Evolutionary conservation across 371 early-diverging fungal genomes (phyloP).

Genomic region (Batrachochytrium dendrobatidis): DNA sequence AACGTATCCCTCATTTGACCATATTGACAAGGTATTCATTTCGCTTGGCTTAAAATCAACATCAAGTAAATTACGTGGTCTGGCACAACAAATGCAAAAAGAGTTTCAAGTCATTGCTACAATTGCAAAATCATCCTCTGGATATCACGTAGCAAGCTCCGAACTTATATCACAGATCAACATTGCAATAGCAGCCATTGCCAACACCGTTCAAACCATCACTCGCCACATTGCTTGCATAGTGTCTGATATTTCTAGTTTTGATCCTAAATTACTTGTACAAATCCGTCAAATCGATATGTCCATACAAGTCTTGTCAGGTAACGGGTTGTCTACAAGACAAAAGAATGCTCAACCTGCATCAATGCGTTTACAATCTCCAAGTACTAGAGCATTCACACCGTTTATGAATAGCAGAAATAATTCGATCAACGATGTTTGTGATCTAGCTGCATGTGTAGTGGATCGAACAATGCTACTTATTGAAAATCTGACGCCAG

Average conservation of each 20-base stretch:
- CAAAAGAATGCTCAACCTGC: too few species aligned
- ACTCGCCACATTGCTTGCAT: background rate
- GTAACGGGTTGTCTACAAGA: too few species aligned
- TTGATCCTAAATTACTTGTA: too few species aligned
- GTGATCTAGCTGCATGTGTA: background rate
- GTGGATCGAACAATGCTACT: background rate
- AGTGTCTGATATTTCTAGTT: too few species aligned
- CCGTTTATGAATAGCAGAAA: too few species aligned
- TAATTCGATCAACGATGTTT: background rate
- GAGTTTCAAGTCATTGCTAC: background rate
- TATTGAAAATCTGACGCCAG: background rate
- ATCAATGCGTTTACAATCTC: too few species aligned
- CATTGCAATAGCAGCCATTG: background rate
- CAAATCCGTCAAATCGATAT: too few species aligned
- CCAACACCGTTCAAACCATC: background rate
- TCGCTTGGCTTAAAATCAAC: background rate
- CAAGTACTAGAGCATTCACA: too few species aligned
- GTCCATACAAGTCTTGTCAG: too few species aligned
- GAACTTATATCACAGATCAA: background rate
- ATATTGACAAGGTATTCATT: conserved; percentile 1
- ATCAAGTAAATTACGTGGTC: background rate
- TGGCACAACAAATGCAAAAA: background rate
- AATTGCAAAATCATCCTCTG: background rate
- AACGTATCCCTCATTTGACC: background rate
- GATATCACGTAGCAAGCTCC: background rate